phyloP scores from a whole-genome alignment of 1,139 yeast genomes.

The Yamadazyma trypodendri region DNA sequence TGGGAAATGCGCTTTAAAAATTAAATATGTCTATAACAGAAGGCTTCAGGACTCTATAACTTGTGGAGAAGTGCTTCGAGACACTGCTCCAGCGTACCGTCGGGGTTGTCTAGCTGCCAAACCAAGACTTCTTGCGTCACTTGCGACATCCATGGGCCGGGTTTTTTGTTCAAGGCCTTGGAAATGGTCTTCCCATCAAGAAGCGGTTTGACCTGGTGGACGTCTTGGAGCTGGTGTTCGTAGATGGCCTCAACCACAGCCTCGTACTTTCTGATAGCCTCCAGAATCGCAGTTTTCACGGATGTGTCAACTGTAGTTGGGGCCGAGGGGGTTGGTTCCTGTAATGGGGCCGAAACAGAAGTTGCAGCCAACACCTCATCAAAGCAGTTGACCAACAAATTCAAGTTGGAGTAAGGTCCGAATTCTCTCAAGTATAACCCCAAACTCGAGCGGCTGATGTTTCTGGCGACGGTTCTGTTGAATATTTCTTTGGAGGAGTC shows the following conservation, averaged over 20 bases:
- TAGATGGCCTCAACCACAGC: conserved; percentile 26
- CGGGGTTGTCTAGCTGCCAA: conserved; percentile 79
- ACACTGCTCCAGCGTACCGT: conserved; percentile 51
- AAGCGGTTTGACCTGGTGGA: conserved; percentile 49
- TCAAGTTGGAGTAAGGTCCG: conserved; percentile 51
- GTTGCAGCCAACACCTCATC: conserved; percentile 22
- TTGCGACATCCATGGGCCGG: conserved; percentile 82
- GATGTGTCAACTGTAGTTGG: not conserved
- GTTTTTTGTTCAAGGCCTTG: conserved; percentile 51
- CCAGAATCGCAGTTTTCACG: not conserved
- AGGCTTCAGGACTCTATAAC: no score
- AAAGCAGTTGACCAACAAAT: conserved; percentile 32
- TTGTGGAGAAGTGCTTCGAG: conserved; percentile 21
- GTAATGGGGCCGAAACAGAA: not conserved
- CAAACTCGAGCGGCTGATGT: conserved; percentile 50
- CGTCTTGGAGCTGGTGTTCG: conserved; percentile 35
- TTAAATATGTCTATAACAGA: no score
- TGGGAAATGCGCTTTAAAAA: no score
- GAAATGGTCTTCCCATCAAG: conserved; percentile 70
- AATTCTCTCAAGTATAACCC: conserved; percentile 61
- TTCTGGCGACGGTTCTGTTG: conserved; percentile 17
- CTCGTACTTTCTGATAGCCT: conserved; percentile 29
- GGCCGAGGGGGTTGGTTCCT: conserved; percentile 11
- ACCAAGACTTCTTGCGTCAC: conserved; percentile 54
- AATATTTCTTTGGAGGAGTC: conserved; percentile 14